Evolutionary conservation across 805 yeast species (phyloP), one percentile per base, ranked within the genome.

Genomic region (Martiniozyma abietophila): DNA sequence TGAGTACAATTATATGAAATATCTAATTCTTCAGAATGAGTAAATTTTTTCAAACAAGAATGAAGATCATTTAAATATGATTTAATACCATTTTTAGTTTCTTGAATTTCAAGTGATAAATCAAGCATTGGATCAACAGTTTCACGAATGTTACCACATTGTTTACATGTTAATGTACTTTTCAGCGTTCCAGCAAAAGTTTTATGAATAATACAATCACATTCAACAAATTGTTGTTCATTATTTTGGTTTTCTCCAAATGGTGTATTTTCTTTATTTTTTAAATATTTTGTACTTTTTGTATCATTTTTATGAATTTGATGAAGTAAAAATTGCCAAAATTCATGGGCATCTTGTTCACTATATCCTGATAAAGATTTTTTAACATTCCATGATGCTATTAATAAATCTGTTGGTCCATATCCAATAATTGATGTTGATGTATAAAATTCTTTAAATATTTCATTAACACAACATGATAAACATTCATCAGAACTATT

Each of bases 261-360:
- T 9, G 56, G 54, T 10, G 52, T 45, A 11, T 41, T 40, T 25
- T 49, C 53, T 19, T 46, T 50, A 25, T 35, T 34, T 16, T 23
- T 26, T 10, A 45, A 43, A 21, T 43, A 40, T 32, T 49, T 49
- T 3, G 33, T 43, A 10, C 39, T 38, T 23, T 36, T 39, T 10
- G 52, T 61, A 46, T 64, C 63, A 39, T 58, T 62, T 35, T 56
- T 59, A 56, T 92, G 98, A 37, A 92, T 58, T 56, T 86, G 94
- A 56, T 89, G 82, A 25, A 89, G 65, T 19, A 89, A 51, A 53
- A 89, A 88, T 53, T 92, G 96, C 80, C 94, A 80, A 57, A 89
- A 92, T 57, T 92, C 99, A 58, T 92, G 99, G 0, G 98, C 97
- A 54, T 92, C 99, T 58, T 92, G 99, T 57, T 92, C 96, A 23